Evolutionary conservation across 169 alveolate genomes (phyloP).

Genomic region (Cryptosporidium felis): DNA sequence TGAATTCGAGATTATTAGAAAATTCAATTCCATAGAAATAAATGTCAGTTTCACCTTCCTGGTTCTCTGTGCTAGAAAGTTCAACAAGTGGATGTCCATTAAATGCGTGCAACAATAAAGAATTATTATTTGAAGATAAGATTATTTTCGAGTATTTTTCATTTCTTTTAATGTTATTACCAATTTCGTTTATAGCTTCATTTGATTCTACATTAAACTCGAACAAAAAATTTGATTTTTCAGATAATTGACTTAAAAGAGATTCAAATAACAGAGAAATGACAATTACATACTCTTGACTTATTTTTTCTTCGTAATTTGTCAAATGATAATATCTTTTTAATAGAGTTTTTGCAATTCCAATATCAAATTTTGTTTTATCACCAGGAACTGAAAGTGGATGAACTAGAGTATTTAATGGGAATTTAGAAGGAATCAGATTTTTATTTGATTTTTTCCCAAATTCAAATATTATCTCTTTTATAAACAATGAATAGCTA

Average conservation of each 20-base stretch:
- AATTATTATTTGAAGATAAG: not conserved
- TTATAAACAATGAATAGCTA: not conserved
- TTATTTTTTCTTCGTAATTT: not conserved
- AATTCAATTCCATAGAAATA: slow-evolving; percentile 1
- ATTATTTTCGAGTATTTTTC: not conserved
- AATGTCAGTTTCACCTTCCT: not conserved
- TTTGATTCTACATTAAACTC: slow-evolving; percentile 24
- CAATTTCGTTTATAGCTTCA: slow-evolving; percentile 26
- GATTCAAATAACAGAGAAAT: slow-evolving; percentile 37
- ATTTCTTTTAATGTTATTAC: not conserved
- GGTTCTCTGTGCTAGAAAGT: not conserved
- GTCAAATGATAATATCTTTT: not conserved
- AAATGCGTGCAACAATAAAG: not conserved
- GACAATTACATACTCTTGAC: not conserved
- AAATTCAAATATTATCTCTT: not conserved
- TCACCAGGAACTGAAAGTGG: not conserved
- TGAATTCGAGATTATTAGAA: not conserved
- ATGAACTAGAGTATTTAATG: not conserved
- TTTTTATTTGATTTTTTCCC: not conserved
- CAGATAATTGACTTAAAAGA: not conserved
- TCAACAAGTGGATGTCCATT: slow-evolving; percentile 49
- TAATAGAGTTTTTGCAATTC: slow-evolving; percentile 2
- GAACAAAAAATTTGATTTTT: not conserved
- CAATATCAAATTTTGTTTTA: not conserved
- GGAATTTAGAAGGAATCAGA: not conserved